Evolutionary conservation across 2,329 filamentous ascomycete genomes (phyloP), one percentile per base, ranked within the genome.

Genomic region (Sporothrix brunneoviolacea): DNA sequence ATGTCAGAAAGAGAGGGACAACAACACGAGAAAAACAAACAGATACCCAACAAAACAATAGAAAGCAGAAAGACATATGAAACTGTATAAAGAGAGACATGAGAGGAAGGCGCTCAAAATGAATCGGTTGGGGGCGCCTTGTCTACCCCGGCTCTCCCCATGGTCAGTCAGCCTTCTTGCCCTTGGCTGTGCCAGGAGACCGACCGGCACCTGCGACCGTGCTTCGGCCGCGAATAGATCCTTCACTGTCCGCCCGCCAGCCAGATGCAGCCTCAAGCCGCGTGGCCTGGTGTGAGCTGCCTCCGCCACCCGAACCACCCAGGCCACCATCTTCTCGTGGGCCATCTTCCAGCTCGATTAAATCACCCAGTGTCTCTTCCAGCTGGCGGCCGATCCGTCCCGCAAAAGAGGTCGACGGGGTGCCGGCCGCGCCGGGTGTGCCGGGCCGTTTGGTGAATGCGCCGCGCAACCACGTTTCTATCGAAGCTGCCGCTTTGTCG

Each of bases 391-490:
- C 52, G 5, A 54, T 49, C 0, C 54, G 54, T 12, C 42, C 37
- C 2, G 52, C 56, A 43, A 55, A 51, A 4, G 56, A 54, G 15
- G 55, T 48, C 36, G 53, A 48, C 13, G 51, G 41, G 9, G 33
- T 41, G 10, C 18, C 47, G 15, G 46, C 47, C 24, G 42, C 30
- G 58, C 59, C 49, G 58, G 33, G 22, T 2, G 41, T 37, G 9
- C 40, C 52, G 64, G 61, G 46, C 16, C 56, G 52, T 18, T 59
- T 65, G 2, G 77, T 73, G 53, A 89, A 88, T 33, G 95, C 83
- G 55, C 89, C 88, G 54, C 91, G 77, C 53, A 97, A 74, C 90
- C 93, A 98, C 1, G 84, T 86, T 68, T 97, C 93, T 27, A 97
- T 83, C 3, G 86, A 85, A 6, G 88, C 86, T 1, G 91, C 90